Base-by-base conservation (phyloP, 2,329 filamentous ascomycete genomes). In the Raffaelea ambrosiae region DNA sequence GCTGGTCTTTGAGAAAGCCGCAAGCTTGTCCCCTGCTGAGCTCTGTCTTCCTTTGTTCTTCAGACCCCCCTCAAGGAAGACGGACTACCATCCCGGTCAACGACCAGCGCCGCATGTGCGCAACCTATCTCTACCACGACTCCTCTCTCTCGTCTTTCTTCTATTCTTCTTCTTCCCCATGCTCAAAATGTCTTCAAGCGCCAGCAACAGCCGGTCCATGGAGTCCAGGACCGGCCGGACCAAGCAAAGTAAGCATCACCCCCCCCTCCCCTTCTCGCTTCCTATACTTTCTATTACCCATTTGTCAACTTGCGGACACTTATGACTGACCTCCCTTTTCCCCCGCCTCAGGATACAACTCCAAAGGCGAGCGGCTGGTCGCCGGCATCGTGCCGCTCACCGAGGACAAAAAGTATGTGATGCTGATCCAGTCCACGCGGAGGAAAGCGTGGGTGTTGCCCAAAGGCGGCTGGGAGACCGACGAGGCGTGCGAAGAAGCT, bases 401-500 rank as follows among this genome's bases (percentile, higher is more conserved):
- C 48, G 68, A 77, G 59, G 90, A 95, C 70, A 91, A 88, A 66
- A 83, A 82, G 59, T 84, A 86, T 65, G 91, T 98, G 52, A 77
- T 98, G 57, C 76, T 98, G 57, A 95, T 97, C 59, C 89, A 96
- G 71, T 95, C 89, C 47, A 91, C 87, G 46, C 81, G 88, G 55
- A 84, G 89, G 59, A 88, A 88, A 65, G 88, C 87, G 59, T 98
- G 93, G 93, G 93, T 98, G 40, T 76, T 98, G 50, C 93, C 93
- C 51, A 98, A 98, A 66, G 93, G 93, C 62, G 93, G 93, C 51
- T 98, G 93, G 90, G 93, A 98, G 67, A 84, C 82, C 31, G 93
- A 98, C 66, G 93, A 98, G 69, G 79, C 83, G 53, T 93, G 87
- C 54, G 81, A 85, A 53, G 79, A 91, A 63, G 87, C 93, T 49